Evolutionary conservation across 768 basidiomycete species (phyloP).

Genomic region (Suillus subalutaceus): DNA sequence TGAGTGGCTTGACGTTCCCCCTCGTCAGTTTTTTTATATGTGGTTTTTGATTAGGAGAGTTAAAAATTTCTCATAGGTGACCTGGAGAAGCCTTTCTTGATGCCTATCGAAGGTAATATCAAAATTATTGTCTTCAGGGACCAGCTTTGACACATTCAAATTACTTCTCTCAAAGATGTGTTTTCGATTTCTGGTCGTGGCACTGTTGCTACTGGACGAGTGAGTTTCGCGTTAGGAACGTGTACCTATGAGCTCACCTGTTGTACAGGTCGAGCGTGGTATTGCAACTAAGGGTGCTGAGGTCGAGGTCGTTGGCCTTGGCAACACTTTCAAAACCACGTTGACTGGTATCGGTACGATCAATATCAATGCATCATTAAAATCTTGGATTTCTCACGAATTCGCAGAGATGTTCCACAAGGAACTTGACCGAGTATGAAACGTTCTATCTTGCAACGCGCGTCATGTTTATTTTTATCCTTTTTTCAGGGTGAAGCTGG

Average conservation of each 20-base stretch:
- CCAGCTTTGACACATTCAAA: background rate
- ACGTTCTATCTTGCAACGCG: background rate
- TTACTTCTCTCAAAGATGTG: conserved; percentile 55
- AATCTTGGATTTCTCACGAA: background rate
- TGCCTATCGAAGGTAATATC: conserved; percentile 81
- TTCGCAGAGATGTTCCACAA: conserved; percentile 97
- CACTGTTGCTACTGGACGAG: conserved; percentile 95
- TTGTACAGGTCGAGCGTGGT: conserved; percentile 83
- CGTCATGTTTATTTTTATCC: conserved; percentile 6
- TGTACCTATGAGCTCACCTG: background rate
- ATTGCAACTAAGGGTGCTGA: conserved; percentile 89
- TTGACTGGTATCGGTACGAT: conserved; percentile 88
- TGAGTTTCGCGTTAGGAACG: conserved; percentile 36
- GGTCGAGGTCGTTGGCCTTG: conserved; percentile 90
- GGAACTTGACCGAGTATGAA: conserved; percentile 88
- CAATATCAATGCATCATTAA: background rate
- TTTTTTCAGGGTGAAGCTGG: conserved; percentile 83
- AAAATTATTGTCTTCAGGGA: background rate
- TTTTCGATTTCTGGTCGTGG: conserved; percentile 99
- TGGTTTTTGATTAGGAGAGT: conserved; percentile 7
- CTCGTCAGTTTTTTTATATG: conserved; percentile 56
- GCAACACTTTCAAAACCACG: conserved; percentile 82
- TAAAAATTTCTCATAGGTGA: conserved; percentile 60
- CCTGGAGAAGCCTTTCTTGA: conserved; percentile 96
- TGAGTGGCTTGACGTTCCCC: conserved; percentile 91